Conservation (phyloP, 345 rosid species). For the Erodium maritimum region DNA sequence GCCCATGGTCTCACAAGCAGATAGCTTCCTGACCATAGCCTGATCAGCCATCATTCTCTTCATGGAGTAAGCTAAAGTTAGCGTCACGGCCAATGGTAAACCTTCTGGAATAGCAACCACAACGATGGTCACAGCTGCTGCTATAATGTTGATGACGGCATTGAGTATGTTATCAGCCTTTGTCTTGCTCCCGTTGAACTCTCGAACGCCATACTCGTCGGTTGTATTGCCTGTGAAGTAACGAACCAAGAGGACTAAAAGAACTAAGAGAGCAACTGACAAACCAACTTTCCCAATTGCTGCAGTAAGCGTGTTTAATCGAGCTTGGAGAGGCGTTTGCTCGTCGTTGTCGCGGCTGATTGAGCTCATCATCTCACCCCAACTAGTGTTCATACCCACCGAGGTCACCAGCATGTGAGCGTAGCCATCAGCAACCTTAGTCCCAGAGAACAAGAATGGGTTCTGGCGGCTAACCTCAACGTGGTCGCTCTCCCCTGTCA, state of each 20-base stretch:
- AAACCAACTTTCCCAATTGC: conserved; percentile 50
- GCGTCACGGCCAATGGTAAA: conserved; percentile 69
- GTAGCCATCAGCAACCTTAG: conserved; percentile 43
- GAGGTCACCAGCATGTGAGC: conserved; percentile 54
- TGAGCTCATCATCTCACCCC: conserved; percentile 75
- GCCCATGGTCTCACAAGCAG: no score
- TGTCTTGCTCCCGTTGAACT: no score
- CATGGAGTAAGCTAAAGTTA: conserved; percentile 73
- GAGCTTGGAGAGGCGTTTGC: conserved; percentile 54
- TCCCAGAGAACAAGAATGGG: conserved; percentile 52
- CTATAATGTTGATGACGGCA: conserved; percentile 49
- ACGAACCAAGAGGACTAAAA: conserved; percentile 39
- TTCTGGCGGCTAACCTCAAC: conserved; percentile 25
- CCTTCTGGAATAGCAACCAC: no score
- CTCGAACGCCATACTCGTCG: no score
- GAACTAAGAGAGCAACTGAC: conserved; percentile 53
- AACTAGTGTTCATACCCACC: conserved; percentile 59
- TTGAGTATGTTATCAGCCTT: conserved; percentile 35
- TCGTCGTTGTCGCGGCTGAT: conserved; percentile 32
- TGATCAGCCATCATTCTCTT: conserved; percentile 71
- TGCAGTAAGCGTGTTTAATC: conserved; percentile 57
- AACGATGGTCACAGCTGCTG: conserved; percentile 62
- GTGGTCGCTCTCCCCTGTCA: conserved; percentile 51
- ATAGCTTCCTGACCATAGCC: conserved; percentile 88
- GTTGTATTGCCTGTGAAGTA: no score